Percentiles rank a stretch among this genome's conserved stretches.
Evolutionary conservation across 1,284 basidiomycete genomes (phyloP).

Genomic region (Spongiforma sp.): DNA sequence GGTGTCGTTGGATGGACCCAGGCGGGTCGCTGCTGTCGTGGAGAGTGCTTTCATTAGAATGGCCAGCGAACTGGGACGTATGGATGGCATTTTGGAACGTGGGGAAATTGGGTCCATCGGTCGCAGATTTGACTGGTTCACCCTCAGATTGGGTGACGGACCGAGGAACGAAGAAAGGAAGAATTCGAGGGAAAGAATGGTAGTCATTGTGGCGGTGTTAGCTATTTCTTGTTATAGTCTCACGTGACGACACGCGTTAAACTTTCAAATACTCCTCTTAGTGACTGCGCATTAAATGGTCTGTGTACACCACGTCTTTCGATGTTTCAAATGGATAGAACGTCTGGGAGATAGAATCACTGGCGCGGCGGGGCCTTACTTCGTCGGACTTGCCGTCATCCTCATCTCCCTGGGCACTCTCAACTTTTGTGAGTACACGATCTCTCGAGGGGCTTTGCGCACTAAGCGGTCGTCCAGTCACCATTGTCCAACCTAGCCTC

Average conservation of each 20-base stretch:
- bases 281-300: too few relatives aligned
- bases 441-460: neutral
- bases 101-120: slow-evolving; percentile 46
- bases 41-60: slow-evolving; percentile 58
- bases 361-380: slow-evolving; percentile 90
- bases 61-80: slow-evolving; percentile 54
- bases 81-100: slow-evolving; percentile 50
- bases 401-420: slow-evolving; percentile 74
- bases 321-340: slow-evolving; percentile 87
- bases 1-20: slow-evolving; percentile 35
- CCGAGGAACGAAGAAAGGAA: slow-evolving; percentile 49
- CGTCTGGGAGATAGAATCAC: slow-evolving; percentile 80
- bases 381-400: slow-evolving; percentile 78
- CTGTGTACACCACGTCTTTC: slow-evolving; percentile 71
- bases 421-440: slow-evolving; percentile 76
- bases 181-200: slow-evolving; percentile 41
- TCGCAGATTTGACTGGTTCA: slow-evolving; percentile 61
- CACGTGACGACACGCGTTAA: neutral
- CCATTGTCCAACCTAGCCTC: slow-evolving; percentile 67
- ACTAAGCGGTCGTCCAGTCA: slow-evolving; percentile 54
- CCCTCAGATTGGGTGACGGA: slow-evolving; percentile 44
- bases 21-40: slow-evolving; percentile 47
- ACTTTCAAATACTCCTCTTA: too few relatives aligned
- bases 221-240: neutral
- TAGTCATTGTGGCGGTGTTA: slow-evolving; percentile 25